Evolutionary conservation across 805 yeast genomes (phyloP), one percentile per base, ranked within the genome.

Genomic region (Kodamaea fukazawae): DNA sequence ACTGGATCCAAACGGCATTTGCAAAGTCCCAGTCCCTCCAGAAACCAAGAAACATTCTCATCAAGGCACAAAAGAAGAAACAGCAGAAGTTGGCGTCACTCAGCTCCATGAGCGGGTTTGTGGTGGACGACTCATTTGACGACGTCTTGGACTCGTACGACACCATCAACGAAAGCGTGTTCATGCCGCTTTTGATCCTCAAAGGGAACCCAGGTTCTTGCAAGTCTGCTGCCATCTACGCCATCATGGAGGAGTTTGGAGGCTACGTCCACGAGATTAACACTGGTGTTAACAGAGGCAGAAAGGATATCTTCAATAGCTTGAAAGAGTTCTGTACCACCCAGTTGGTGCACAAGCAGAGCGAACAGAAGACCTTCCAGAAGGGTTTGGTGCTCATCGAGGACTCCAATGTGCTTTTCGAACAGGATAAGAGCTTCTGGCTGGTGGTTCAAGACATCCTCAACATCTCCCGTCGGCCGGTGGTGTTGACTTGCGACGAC

Each of bases 241-340:
- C 95, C 0, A 73, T 83, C 3, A 78, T 84, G 54, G 65, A 75
- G 7, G 79, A 78, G 32, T 47, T 81, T 7, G 66, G 70, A 13
- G 90, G 90, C 0, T 85, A 81, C 49, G 84, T 90, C 2, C 83
- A 85, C 56, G 98, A 91, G 56, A 70, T 90, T 20, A 87, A 86
- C 57, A 68, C 89, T 0, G 77, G 88, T n/a, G 82, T 78, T 49
- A 66, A 77, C 23, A 69, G 98, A 54, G 76, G 88, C 1, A 77
- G 83, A 34, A 84, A 79, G 55, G 91, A 86, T 45, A 72, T 91
- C 10, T 64, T 71, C 37, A 75, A 78, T 17, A 76, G 69, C 20
- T 67, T 91, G 28, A 80, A 75, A 35, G 97, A 95, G 52, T 75
- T 89, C 38, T 80, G 91, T 41, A 90, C 96, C 3, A 84, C 95